Base-by-base conservation (phyloP, 106 monocot species). In the Cymbidium sinense region DNA sequence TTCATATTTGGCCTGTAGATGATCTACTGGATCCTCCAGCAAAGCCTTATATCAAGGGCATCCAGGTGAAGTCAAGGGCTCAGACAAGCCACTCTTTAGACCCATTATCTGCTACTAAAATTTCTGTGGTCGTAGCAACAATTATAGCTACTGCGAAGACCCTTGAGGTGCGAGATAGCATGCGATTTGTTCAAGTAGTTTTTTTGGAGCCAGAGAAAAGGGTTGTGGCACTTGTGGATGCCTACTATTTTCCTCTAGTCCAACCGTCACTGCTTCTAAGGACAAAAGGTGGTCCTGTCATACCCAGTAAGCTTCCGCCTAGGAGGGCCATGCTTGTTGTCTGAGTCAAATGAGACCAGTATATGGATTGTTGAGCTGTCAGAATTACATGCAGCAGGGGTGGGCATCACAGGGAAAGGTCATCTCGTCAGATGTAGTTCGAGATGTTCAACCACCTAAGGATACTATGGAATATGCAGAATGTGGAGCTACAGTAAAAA, bases 391-490 rank as follows among this genome's bases (percentile, higher is more conserved):
- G 95, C 95, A 69, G 88, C 95, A 81, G 95, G 67, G 95, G 95
- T 79, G 92, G 95, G 34, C 95, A 90, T 86, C 95, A 95, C 69
- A 86, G 86, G 95, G 95, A 61, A 92, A 92, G 78, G 92, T 88
- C 19, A 80, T 92, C 37, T 80, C 89, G 18, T 88, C 92, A 43
- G 88, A 85, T 83, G 90, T 90, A 75, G 84, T 95, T 76, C 89
- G 78, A 55, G 95, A 95, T 83, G 92, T 95, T 64, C 95, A 95
- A 78, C 95, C 95, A 43, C 89, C 95, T 43, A 92, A 95, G 95
- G 95, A 95, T 92, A 92, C 91, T 64, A 73, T 87, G 81, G 95
- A 95, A 80, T 95, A 92, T 82, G 95, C 95, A 27, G 92, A 95
- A 79, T 95, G 95, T 86, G 95, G 92, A 84, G 92, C 95, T 77